phyloP scores from a whole-genome alignment of 139 green algal genomes.

The Chlorella sp. region DNA sequence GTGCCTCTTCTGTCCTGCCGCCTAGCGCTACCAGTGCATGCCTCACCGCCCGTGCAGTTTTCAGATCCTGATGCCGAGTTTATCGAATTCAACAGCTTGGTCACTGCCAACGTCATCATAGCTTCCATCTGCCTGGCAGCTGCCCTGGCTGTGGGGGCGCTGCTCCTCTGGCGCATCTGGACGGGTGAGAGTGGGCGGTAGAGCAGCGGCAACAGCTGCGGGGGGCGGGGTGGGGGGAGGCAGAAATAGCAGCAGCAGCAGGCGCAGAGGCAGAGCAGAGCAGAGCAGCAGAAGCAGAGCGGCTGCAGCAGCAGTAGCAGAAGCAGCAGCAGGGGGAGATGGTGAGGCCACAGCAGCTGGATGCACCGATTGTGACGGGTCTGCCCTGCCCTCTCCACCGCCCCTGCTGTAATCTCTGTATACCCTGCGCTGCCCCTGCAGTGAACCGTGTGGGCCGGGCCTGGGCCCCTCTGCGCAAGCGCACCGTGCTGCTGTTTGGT shows the following conservation, averaged over 20 bases:
- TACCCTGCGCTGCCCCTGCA: not conserved
- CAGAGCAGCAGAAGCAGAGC: too few species aligned
- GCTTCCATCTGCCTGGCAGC: not conserved
- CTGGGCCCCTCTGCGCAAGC: not conserved
- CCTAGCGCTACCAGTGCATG: not conserved
- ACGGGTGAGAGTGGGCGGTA: not conserved
- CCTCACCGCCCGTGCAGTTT: not conserved
- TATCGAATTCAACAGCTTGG: not conserved
- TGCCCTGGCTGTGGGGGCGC: not conserved
- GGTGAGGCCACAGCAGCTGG: too few species aligned
- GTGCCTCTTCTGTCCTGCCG: too few species aligned
- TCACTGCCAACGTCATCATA: not conserved
- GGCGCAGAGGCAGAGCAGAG: too few species aligned
- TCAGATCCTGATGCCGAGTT: not conserved
- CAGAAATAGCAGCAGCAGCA: too few species aligned
- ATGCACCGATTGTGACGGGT: too few species aligned
- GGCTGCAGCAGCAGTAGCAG: too few species aligned
- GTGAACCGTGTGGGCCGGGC: conserved; percentile 1
- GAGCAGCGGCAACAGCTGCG: not conserved
- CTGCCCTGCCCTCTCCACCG: not conserved
- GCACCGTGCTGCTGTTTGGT: conserved; percentile 8
- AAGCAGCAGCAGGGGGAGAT: too few species aligned
- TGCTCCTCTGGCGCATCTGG: not conserved
- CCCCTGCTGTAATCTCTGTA: too few species aligned
- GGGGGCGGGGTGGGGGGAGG: not conserved